Evolutionary conservation across 495 filamentous ascomycete genomes (phyloP).

Genomic region (Lepidopterella palustris): DNA sequence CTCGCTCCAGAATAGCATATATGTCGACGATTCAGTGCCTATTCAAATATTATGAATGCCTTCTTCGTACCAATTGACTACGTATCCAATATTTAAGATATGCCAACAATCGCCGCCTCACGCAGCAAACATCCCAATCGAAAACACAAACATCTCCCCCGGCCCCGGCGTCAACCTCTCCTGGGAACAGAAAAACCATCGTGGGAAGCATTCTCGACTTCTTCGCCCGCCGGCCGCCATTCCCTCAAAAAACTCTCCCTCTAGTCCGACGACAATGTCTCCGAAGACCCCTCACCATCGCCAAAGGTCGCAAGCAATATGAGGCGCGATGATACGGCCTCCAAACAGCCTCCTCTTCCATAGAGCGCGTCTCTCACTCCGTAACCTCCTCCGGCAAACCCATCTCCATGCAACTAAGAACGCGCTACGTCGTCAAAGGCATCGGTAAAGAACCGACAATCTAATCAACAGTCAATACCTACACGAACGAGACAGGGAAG

Average conservation of each 20-base stretch:
- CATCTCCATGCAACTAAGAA: conserved; percentile 47
- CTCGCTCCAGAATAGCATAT: neutral
- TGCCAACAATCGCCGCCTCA: too few species aligned
- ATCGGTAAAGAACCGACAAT: conserved; percentile 49
- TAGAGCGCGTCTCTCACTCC: conserved; percentile 44
- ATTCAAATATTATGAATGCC: too few species aligned
- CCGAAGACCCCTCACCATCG: conserved; percentile 49
- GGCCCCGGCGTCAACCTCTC: conserved; percentile 43
- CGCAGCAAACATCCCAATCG: conserved; percentile 32
- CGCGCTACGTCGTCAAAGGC: conserved; percentile 49
- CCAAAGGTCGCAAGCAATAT: conserved; percentile 45
- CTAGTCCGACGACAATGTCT: conserved; percentile 47
- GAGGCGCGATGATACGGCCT: conserved; percentile 49
- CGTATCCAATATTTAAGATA: too few species aligned
- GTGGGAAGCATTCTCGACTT: conserved; percentile 54
- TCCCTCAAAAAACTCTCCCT: conserved; percentile 50
- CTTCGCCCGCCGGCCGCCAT: conserved; percentile 51
- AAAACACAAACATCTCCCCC: conserved; percentile 46
- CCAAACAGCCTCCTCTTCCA: conserved; percentile 41
- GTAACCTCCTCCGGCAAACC: conserved; percentile 50
- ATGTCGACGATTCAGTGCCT: neutral
- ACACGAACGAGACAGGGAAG: conserved; percentile 36
- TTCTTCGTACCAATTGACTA: too few species aligned
- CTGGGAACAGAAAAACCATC: conserved; percentile 43
- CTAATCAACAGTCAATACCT: conserved; percentile 44